These are phyloP conservation scores for Boletus eberwhitei DNA, from an alignment of 768 basidiomycete species.

Conservation along the genomic window DNA sequence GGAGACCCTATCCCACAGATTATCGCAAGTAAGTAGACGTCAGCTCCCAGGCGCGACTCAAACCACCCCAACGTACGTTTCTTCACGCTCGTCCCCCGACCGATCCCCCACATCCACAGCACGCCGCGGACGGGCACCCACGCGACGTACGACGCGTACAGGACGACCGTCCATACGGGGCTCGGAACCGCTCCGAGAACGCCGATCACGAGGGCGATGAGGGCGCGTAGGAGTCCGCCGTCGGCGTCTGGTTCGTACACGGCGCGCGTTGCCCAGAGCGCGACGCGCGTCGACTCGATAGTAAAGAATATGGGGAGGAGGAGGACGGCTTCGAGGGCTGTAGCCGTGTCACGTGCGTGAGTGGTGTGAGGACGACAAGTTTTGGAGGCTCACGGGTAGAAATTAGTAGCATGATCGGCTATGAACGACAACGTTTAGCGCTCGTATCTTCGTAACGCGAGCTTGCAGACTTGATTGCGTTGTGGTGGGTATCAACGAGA, in stretches of 20 bases:
- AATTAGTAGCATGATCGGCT: background rate
- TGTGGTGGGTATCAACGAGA: background rate
- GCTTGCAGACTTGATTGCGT: background rate
- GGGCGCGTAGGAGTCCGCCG: background rate
- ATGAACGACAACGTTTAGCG: too few relatives aligned
- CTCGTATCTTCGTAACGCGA: background rate
- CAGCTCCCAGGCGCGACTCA: background rate
- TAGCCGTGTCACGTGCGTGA: background rate
- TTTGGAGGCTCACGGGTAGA: background rate
- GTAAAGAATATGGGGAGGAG: slow-evolving; percentile 11
- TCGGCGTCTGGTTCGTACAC: background rate
- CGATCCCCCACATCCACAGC: slow-evolving; percentile 18
- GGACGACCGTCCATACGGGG: background rate
- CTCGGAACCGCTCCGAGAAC: background rate
- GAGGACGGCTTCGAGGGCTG: slow-evolving; percentile 6
- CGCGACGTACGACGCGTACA: background rate
- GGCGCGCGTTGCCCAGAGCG: slow-evolving; percentile 1
- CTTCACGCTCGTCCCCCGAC: background rate
- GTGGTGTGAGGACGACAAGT: background rate
- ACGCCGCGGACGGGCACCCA: slow-evolving; percentile 1
- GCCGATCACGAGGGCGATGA: background rate
- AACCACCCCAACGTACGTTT: background rate
- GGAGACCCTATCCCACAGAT: background rate
- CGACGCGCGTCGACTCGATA: slow-evolving; percentile 1
- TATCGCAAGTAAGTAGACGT: background rate